Percentiles rank a stretch among this genome's conserved stretches.
phyloP scores from a whole-genome alignment of 2,329 filamentous ascomycete genomes.

The Fusarium drepaniforme region DNA sequence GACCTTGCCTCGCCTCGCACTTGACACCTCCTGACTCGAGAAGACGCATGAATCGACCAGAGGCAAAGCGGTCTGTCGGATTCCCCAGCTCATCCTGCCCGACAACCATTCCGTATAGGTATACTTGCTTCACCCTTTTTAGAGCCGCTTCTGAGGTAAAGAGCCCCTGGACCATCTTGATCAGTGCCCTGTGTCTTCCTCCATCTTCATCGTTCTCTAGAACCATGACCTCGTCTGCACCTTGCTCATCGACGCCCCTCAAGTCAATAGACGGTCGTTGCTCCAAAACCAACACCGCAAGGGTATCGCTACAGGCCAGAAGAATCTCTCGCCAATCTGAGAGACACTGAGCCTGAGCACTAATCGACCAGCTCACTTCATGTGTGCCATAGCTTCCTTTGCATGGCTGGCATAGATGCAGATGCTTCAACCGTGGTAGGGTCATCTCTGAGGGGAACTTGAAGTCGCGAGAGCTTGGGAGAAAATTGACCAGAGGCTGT shows the following conservation, averaged over 20 bases:
- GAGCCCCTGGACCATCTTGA: neutral
- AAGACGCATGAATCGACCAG: neutral
- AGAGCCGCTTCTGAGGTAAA: neutral
- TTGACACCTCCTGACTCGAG: neutral
- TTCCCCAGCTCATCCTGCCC: rapidly evolving
- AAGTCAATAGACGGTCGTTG: slow-evolving; percentile 16
- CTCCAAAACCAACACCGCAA: slow-evolving; percentile 26
- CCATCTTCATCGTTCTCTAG: slow-evolving; percentile 2
- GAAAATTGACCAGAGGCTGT: slow-evolving; percentile 11
- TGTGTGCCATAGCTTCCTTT: neutral
- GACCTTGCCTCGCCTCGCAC: slow-evolving; percentile 24
- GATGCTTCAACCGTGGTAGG: slow-evolving; percentile 1
- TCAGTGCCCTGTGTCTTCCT: neutral
- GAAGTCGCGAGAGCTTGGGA: neutral
- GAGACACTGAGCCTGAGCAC: neutral
- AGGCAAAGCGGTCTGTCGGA: neutral
- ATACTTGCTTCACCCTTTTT: neutral
- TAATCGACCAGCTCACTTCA: slow-evolving; percentile 15
- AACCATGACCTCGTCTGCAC: slow-evolving; percentile 14
- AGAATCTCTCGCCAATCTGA: slow-evolving; percentile 11
- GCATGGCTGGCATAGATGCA: slow-evolving; percentile 15
- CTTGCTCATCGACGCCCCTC: slow-evolving; percentile 2
- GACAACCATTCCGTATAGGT: slow-evolving; percentile 15
- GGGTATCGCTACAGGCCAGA: neutral
- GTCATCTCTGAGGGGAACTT: neutral